phyloP scores from a whole-genome alignment of 2,329 filamentous ascomycete species.

The Plenodomus tracheiphilus region DNA sequence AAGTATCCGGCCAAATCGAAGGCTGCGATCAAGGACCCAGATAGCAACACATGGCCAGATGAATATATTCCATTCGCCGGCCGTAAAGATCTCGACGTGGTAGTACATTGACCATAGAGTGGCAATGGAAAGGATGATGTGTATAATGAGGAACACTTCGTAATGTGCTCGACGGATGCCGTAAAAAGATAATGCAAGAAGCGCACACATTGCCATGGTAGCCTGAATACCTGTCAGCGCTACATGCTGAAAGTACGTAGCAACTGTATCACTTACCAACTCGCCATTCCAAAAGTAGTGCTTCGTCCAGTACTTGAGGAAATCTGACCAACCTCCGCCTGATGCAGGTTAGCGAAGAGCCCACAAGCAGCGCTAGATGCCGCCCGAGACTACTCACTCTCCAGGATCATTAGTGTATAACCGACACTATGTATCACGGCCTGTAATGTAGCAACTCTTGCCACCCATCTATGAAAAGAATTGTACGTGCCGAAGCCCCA shows the following conservation, averaged over 20 bases:
- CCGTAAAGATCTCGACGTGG: constrained; percentile 57
- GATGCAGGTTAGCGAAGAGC: not conserved
- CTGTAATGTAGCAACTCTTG: constrained; percentile 63
- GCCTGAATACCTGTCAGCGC: constrained; percentile 16
- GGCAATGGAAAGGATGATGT: constrained; percentile 49
- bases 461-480: constrained; percentile 69
- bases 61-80: constrained; percentile 52
- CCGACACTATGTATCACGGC: constrained; percentile 65
- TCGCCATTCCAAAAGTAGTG: constrained; percentile 58
- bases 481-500: constrained; percentile 71
- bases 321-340: constrained; percentile 46
- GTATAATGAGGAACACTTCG: constrained; percentile 47
- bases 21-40: constrained; percentile 55
- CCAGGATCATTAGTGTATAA: constrained; percentile 56
- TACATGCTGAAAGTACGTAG: constrained; percentile 1
- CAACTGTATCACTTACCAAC: constrained; percentile 41
- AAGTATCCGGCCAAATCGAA: constrained; percentile 51
- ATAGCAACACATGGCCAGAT: constrained; percentile 56
- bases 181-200: constrained; percentile 54
- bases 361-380: no score
- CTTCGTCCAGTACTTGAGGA: constrained; percentile 41
- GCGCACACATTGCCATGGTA: constrained; percentile 49
- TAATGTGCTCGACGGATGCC: constrained; percentile 57
- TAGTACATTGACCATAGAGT: constrained; percentile 57
- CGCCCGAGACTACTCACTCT: constrained; percentile 15